These are phyloP conservation scores for Microcyclosporella mali DNA, from an alignment of 2,329 filamentous ascomycete species.

Conservation along the genomic window DNA sequence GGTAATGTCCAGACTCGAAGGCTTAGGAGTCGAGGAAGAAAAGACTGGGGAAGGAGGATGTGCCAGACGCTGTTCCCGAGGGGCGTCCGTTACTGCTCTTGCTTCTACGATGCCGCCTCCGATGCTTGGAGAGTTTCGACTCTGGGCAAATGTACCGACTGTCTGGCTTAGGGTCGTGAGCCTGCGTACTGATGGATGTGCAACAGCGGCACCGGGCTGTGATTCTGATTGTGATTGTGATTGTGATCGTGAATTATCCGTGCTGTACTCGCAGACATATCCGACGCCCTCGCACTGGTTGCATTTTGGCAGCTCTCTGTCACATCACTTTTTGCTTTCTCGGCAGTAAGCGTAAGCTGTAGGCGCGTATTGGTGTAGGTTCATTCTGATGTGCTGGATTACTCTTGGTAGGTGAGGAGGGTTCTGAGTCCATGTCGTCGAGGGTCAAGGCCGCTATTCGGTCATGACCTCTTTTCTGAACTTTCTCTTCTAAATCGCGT, in stretches of 20 bases:
- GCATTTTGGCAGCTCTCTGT: slow-evolving; percentile 46
- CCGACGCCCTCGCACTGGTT: slow-evolving; percentile 37
- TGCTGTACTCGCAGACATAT: slow-evolving; percentile 21
- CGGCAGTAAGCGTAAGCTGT: slow-evolving; percentile 43
- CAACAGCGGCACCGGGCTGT: slow-evolving; percentile 8
- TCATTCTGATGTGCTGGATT: neutral
- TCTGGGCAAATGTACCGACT: slow-evolving; percentile 17
- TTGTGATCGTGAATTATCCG: too few species aligned
- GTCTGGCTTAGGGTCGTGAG: slow-evolving; percentile 20
- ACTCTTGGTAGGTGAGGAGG: neutral
- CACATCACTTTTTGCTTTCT: slow-evolving; percentile 49
- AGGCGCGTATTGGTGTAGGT: slow-evolving; percentile 18
- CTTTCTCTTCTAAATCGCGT: too few species aligned
- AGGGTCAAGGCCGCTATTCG: too few species aligned
- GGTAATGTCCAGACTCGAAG: slow-evolving; percentile 35
- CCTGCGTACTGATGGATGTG: slow-evolving; percentile 19
- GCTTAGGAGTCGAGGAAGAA: slow-evolving; percentile 41
- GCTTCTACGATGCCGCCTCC: too few species aligned
- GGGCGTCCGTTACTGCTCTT: neutral
- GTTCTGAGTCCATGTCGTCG: too few species aligned
- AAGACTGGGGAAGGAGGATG: slow-evolving; percentile 36
- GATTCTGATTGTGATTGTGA: too few species aligned
- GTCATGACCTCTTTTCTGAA: too few species aligned
- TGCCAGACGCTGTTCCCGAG: slow-evolving; percentile 6
- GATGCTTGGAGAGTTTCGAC: too few species aligned